phyloP scores from a whole-genome alignment of 345 rosid genomes.

The Isatis tinctoria region DNA sequence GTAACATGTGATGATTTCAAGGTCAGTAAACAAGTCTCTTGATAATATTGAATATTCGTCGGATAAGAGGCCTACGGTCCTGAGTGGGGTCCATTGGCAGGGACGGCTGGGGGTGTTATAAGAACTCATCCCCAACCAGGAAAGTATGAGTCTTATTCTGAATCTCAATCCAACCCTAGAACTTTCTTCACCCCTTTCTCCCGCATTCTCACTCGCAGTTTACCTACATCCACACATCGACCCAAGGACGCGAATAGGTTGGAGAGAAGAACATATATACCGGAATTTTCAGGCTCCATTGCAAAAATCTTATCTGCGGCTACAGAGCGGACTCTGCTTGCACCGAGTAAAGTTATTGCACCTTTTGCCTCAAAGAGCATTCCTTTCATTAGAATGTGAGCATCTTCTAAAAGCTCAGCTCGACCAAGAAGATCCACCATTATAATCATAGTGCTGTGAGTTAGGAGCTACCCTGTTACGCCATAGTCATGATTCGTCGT shows the following conservation, averaged over 20 bases:
- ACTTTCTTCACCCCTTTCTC: conserved; percentile 62
- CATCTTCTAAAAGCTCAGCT: conserved; percentile 64
- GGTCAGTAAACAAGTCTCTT: no score
- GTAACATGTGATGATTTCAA: no score
- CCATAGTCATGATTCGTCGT: conserved; percentile 52
- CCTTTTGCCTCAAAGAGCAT: conserved; percentile 74
- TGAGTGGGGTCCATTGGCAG: no score
- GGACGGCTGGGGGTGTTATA: no score
- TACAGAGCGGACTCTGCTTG: conserved; percentile 63
- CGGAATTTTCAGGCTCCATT: conserved; percentile 67
- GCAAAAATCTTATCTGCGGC: conserved; percentile 57
- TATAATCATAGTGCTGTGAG: conserved; percentile 60
- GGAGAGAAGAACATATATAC: conserved; percentile 72
- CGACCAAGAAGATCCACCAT: conserved; percentile 78
- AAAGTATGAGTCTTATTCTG: conserved; percentile 60
- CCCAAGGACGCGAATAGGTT: conserved; percentile 63
- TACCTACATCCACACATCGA: conserved; percentile 62
- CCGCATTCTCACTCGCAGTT: conserved; percentile 57
- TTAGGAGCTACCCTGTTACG: conserved; percentile 45
- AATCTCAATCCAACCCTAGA: conserved; percentile 65
- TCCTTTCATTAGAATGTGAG: conserved; percentile 44
- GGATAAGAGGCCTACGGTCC: no score
- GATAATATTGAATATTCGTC: no score
- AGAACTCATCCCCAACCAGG: conserved; percentile 52
- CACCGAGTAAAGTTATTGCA: conserved; percentile 70